Evolutionary conservation across 805 yeast species (phyloP), one percentile per base, ranked within the genome.

Genomic region (Candida maltosa): DNA sequence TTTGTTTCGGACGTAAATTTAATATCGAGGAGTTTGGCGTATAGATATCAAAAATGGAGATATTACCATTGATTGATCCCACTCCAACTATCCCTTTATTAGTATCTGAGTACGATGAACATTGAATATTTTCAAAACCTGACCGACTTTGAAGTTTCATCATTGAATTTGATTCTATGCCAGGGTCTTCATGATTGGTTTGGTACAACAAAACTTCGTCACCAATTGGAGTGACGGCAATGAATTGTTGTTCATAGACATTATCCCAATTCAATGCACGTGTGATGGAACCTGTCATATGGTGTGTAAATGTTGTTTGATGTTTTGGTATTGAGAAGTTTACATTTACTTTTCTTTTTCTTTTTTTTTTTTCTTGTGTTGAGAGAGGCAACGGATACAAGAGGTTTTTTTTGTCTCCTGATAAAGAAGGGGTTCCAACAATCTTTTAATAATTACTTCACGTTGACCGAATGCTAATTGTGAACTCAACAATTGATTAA

Each of bases 211-310:
- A 62, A 2, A 87, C 80, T 46, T 83, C 91, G 52, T 88, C 96
- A 2, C 94, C 80, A 19, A 85, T 70, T 2, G 95, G 93, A 44
- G 78, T 82, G 5, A 83, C 80, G 0, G 85, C 80, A 9, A 85
- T 57, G 47, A 76, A 81, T 32, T 70, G 72, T 49, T 81, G 85
- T 29, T 69, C 72, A 29, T 58, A 58, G 5, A 71, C 77, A n/a
- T 49, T 46, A 38, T 76, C 79, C 88, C 88, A 81, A 29, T 70
- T 70, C 33, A 57, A 51, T 6, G 84, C 81, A 37, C 81, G 65
- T n/a, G 69, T 62, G 8, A 81, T 73, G 24, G 75, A 69, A 4
- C 85, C 85, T 27, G 80, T 69, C 82, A 78, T 78, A 26, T 20
- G 25, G 31, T 25, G 10, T 27, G 7, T 21, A 10, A 21, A 8